Percentiles rank a stretch among this genome's conserved stretches.
These are phyloP conservation scores for Geotrichum phurueaensis DNA, from an alignment of 1,139 yeast genomes.

Conservation along the genomic window DNA sequence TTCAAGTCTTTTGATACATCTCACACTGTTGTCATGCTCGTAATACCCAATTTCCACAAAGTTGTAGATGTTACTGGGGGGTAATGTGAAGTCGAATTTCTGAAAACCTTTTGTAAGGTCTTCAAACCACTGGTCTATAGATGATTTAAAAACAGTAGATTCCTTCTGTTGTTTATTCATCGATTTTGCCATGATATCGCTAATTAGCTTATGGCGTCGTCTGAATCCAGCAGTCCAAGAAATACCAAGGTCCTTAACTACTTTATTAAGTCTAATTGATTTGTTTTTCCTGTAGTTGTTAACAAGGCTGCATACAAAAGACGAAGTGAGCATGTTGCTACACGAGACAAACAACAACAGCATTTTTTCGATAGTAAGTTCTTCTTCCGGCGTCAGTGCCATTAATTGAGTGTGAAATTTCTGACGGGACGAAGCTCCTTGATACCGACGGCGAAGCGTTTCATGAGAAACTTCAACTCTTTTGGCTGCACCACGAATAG, in stretches of 20 bases:
- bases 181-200: neutral
- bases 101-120: neutral
- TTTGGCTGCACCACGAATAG: constrained; percentile 16
- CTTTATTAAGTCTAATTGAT: neutral
- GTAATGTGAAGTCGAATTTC: neutral
- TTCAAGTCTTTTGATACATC: constrained; percentile 1
- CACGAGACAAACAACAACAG: constrained; percentile 1
- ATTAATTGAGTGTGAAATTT: constrained; percentile 15
- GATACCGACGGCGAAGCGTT: constrained; percentile 13
- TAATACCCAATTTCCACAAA: constrained; percentile 8
- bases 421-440: constrained; percentile 13
- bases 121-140: constrained; percentile 2
- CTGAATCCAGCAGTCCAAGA: constrained; percentile 16
- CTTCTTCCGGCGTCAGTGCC: constrained; percentile 15
- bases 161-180: constrained; percentile 8
- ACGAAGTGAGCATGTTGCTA: constrained; percentile 13
- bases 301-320: constrained; percentile 14
- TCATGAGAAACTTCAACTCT: constrained; percentile 13
- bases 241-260: constrained; percentile 9
- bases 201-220: constrained; percentile 4
- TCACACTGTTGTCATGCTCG: neutral
- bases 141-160: neutral
- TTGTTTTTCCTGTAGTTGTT: constrained; percentile 9
- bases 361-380: constrained; percentile 10
- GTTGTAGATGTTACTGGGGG: constrained; percentile 3